phyloP scores from a whole-genome alignment of 2,329 filamentous ascomycete genomes.

The Phyllosticta capitalensis region DNA sequence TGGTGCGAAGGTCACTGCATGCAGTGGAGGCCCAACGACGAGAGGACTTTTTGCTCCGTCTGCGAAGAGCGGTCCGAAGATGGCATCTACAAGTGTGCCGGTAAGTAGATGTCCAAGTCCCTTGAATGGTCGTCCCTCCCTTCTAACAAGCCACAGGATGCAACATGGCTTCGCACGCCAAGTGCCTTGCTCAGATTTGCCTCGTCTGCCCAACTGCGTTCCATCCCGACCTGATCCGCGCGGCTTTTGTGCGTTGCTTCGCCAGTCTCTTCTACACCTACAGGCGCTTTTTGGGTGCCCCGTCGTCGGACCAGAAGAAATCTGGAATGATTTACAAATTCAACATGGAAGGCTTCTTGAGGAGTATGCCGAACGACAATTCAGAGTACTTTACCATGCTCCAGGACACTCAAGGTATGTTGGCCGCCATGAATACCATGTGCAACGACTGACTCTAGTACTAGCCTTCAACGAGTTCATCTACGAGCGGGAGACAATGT shows the following conservation, averaged over 20 bases:
- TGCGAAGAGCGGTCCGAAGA: constrained; percentile 69
- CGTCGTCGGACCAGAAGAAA: constrained; percentile 52
- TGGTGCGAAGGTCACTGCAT: constrained; percentile 84
- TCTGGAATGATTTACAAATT: constrained; percentile 53
- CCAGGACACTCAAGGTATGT: constrained; percentile 52
- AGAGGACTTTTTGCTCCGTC: constrained; percentile 55
- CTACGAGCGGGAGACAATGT: constrained; percentile 63
- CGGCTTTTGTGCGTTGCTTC: constrained; percentile 60
- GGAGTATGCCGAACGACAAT: constrained; percentile 54
- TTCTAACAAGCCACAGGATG: constrained; percentile 39
- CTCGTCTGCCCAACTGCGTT: constrained; percentile 60
- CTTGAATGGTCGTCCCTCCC: too few relatives aligned
- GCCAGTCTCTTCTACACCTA: constrained; percentile 62
- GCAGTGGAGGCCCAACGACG: constrained; percentile 53
- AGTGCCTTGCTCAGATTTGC: constrained; percentile 51
- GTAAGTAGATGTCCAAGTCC: too few relatives aligned
- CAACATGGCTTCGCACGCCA: constrained; percentile 43
- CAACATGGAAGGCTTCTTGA: constrained; percentile 57
- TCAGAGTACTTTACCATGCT: constrained; percentile 54
- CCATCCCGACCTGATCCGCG: constrained; percentile 55
- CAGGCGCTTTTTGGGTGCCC: constrained; percentile 51
- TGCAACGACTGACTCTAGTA: not conserved
- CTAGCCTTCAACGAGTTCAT: constrained; percentile 73
- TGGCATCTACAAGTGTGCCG: constrained; percentile 63
- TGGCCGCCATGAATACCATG: not conserved